phyloP scores from a whole-genome alignment of 2,329 filamentous ascomycete genomes.

The Xylariaceae sp. region DNA sequence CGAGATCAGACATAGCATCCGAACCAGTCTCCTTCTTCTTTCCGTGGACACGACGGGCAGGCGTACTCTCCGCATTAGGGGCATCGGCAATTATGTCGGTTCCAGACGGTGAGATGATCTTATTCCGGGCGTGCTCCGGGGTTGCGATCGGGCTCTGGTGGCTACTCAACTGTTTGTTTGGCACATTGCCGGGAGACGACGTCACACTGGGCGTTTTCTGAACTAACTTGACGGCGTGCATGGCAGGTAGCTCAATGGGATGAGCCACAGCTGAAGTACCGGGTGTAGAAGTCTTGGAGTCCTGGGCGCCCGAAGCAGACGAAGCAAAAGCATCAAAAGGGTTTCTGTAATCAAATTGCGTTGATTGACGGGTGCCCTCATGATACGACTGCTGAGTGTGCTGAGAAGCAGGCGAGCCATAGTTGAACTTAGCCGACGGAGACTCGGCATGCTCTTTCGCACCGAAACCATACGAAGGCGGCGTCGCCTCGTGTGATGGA shows the following conservation, averaged over 20 bases:
- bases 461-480: slow-evolving; percentile 21
- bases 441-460: slow-evolving; percentile 17
- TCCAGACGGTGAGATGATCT: slow-evolving; percentile 25
- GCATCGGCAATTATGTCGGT: slow-evolving; percentile 14
- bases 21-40: slow-evolving; percentile 62
- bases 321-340: slow-evolving; percentile 38
- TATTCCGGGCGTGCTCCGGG: slow-evolving; percentile 36
- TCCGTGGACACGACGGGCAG: slow-evolving; percentile 10
- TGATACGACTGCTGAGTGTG: slow-evolving; percentile 16
- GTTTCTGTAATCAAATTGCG: slow-evolving; percentile 33
- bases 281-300: slow-evolving; percentile 35
- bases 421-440: slow-evolving; percentile 23
- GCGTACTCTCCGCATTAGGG: slow-evolving; percentile 3
- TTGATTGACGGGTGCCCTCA: slow-evolving; percentile 18
- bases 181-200: slow-evolving; percentile 25
- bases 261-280: slow-evolving; percentile 21
- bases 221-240: slow-evolving; percentile 42
- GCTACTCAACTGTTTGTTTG: slow-evolving; percentile 6
- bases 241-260: slow-evolving; percentile 26
- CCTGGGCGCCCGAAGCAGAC: slow-evolving; percentile 37
- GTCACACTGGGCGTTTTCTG: slow-evolving; percentile 42
- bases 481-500: slow-evolving; percentile 23
- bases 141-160: slow-evolving; percentile 35
- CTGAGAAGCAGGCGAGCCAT: slow-evolving; percentile 24
- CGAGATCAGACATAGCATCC: slow-evolving; percentile 62